phyloP scores from a whole-genome alignment of 805 yeast species.

The Phaffomyces opuntiae region DNA sequence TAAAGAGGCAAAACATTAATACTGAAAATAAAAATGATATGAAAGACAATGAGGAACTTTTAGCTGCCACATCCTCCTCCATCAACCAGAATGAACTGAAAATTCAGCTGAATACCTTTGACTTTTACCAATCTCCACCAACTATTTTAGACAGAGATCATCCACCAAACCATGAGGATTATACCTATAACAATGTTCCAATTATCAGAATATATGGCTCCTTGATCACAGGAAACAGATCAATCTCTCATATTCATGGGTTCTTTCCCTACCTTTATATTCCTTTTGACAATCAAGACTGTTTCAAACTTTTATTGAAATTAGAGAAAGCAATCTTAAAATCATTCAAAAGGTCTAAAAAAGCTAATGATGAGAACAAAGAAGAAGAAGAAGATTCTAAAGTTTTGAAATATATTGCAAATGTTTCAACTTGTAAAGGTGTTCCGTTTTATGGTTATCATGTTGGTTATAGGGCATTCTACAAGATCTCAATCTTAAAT shows the following conservation, averaged over 20 bases:
- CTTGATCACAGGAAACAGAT: conserved; percentile 50
- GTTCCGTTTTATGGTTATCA: conserved; percentile 81
- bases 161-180: conserved; percentile 21
- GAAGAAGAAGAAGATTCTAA: conserved; percentile 6
- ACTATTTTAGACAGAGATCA: conserved; percentile 40
- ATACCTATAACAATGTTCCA: conserved; percentile 50
- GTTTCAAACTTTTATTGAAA: conserved; percentile 32
- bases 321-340: conserved; percentile 37
- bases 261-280: conserved; percentile 76
- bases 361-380: neutral
- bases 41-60: conserved; percentile 5
- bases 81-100: conserved; percentile 10
- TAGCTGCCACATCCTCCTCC: conserved; percentile 1
- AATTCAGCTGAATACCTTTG: conserved; percentile 57
- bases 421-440: conserved; percentile 61
- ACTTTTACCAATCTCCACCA: conserved; percentile 57
- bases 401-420: conserved; percentile 42
- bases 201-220: conserved; percentile 73
- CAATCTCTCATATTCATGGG: conserved; percentile 73
- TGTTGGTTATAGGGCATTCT: conserved; percentile 53
- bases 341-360: conserved; percentile 29
- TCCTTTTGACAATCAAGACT: conserved; percentile 44
- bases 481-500: conserved; percentile 61
- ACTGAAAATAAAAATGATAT: neutral
- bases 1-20: neutral